Evolutionary conservation across 78 protist genomes (phyloP).

Genomic region (Salpingoeca rosetta): DNA sequence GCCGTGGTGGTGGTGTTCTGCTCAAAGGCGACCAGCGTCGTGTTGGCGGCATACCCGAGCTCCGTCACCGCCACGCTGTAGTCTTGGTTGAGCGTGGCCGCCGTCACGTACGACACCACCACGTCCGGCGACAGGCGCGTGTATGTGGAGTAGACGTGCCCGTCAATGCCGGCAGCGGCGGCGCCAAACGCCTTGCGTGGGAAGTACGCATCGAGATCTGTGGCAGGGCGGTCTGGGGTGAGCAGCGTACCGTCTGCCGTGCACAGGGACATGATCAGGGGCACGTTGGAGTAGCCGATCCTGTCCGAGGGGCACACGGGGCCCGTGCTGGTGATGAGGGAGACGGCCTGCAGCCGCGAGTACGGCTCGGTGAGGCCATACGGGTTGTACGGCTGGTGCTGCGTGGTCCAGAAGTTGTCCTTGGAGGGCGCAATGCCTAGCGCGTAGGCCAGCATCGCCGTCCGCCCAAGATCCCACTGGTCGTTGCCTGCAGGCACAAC

Average conservation of each 20-base stretch:
- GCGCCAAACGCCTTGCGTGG: not conserved
- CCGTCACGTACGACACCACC: not conserved
- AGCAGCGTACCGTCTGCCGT: conserved; percentile 23
- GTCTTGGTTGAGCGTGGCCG: not conserved
- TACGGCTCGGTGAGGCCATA: not conserved
- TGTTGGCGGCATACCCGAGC: not conserved
- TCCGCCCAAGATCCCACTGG: conserved; percentile 38
- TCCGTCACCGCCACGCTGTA: not conserved
- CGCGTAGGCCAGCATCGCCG: conserved; percentile 35
- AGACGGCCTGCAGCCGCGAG: conserved; percentile 7
- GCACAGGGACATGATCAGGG: conserved; percentile 10
- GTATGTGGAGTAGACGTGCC: not conserved
- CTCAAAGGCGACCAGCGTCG: not conserved
- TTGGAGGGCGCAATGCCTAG: conserved; percentile 40
- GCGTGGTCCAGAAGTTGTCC: conserved; percentile 35
- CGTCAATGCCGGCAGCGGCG: not conserved
- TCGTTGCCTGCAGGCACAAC: conserved; percentile 5
- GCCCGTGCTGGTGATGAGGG: conserved; percentile 26
- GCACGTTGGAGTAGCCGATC: not conserved
- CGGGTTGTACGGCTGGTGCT: not conserved
- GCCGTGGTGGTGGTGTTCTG: not conserved
- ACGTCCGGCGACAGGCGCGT: not conserved
- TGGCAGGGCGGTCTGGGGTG: conserved; percentile 7
- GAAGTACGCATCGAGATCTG: not conserved
- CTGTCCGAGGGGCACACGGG: conserved; percentile 30